Evolutionary conservation across 2,329 filamentous ascomycete species (phyloP).

Genomic region (Atkinsonella hypoxylon): DNA sequence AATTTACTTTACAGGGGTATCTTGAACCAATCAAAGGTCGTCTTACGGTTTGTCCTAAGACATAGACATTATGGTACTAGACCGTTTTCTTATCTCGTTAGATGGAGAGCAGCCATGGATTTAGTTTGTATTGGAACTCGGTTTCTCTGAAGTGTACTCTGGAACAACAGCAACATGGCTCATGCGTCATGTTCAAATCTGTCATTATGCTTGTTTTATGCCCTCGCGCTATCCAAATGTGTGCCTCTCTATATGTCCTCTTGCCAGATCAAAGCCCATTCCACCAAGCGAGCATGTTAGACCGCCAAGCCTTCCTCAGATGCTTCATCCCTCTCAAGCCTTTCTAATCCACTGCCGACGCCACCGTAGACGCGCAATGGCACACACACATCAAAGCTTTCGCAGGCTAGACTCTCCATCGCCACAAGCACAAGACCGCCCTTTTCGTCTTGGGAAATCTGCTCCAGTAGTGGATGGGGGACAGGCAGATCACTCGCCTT

Average conservation of each 20-base stretch:
- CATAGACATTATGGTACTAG: too few relatives aligned
- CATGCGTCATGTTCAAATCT: neutral
- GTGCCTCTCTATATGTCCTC: neutral
- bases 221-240: conserved; percentile 1
- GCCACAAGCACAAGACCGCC: conserved; percentile 64
- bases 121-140: too few relatives aligned
- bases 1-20: too few relatives aligned
- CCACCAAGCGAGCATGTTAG: conserved; percentile 12
- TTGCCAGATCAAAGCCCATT: neutral
- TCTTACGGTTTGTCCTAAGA: too few relatives aligned
- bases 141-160: too few relatives aligned
- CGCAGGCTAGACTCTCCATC: conserved; percentile 65
- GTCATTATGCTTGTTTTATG: neutral
- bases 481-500: conserved; percentile 11
- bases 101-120: too few relatives aligned
- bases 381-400: conserved; percentile 84
- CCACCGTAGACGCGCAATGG: conserved; percentile 71
- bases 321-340: conserved; percentile 42
- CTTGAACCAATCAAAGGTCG: too few relatives aligned
- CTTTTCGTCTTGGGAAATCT: conserved; percentile 66
- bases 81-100: too few relatives aligned
- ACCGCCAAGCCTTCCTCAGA: conserved; percentile 33
- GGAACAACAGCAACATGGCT: too few relatives aligned
- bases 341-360: conserved; percentile 43
- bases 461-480: conserved; percentile 53